Percentiles rank a stretch among this genome's conserved stretches.
Evolutionary conservation across 306 rosid genomes (phyloP).

Genomic region (barrel medic (Medicago truncatula)): MtrunA17r5.0-ANR NC_053044.1:43757501-43758000

Average conservation of each 20-base stretch:
- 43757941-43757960: background rate
- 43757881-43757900: constrained; percentile 34
- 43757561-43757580: constrained; percentile 91
- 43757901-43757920: constrained; percentile 20
- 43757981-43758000: constrained; percentile 11
- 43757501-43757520: constrained; percentile 28
- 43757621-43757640: constrained; percentile 59
- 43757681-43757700: constrained; percentile 71
- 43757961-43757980: background rate
- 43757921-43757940: constrained; percentile 27
- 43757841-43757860: constrained; percentile 36
- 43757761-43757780: constrained; percentile 25
- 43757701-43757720: constrained; percentile 54
- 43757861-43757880: constrained; percentile 31
- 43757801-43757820: constrained; percentile 24
- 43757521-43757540: constrained; percentile 31
- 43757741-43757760: constrained; percentile 17
- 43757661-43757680: constrained; percentile 69
- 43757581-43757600: constrained; percentile 98
- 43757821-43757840: constrained; percentile 21
- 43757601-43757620: constrained; percentile 92
- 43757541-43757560: constrained; percentile 43
- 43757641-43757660: constrained; percentile 70
- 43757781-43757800: constrained; percentile 24
- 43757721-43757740: constrained; percentile 44